Evolutionary conservation across 2,329 filamentous ascomycete genomes (phyloP), one percentile per base, ranked within the genome.

Genomic region (Malbranchea zuffiana): DNA sequence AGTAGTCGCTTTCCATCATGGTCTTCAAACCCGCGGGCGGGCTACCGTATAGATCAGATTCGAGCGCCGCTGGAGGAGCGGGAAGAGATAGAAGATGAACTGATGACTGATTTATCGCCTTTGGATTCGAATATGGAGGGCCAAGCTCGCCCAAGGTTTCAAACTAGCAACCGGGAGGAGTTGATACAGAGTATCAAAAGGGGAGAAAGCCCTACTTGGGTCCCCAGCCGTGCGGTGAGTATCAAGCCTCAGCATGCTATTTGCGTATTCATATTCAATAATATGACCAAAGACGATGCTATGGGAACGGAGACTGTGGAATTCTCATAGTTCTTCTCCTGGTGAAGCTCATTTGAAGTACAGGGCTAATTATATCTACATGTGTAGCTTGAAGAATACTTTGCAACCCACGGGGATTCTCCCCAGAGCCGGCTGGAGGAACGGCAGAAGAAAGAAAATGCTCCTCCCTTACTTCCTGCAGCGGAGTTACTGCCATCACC

Each of bases 111-210:
- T 11, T 32, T 28, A 16, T 34, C 44, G 29, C 34, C 46, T 30
- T 40, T 43, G n/a, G 40, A 44, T 2, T 30, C 34, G 8, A 40
- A 28, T 10, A 41, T 47, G 24, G 39, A 45, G 6, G 39, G 47
- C 23, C 30, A 35, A 16, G 41, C 37, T 32, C 33, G 44, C n/a
- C 37, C 51, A 11, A 50, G 35, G 15, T 31, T 53, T 21, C 50
- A 50, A 43, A 50, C 52, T 11, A 56, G 54, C 41, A 77, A 85
- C 55, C 73, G 87, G 45, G 75, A 76, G 40, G 80, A 87, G 57
- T 66, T 94, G 49, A 95, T 96, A 40, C 75, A 86, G 59, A 73
- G 79, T 46, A 70, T 95, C 47, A 95, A 95, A 63, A 75, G 74
- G 56, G 77, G 76, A 20, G 78, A 86, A 59, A 81, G 75, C 51